These are phyloP conservation scores for Metarhizium robertsii DNA, from an alignment of 2,329 filamentous ascomycete species.

Conservation along the genomic window DNA sequence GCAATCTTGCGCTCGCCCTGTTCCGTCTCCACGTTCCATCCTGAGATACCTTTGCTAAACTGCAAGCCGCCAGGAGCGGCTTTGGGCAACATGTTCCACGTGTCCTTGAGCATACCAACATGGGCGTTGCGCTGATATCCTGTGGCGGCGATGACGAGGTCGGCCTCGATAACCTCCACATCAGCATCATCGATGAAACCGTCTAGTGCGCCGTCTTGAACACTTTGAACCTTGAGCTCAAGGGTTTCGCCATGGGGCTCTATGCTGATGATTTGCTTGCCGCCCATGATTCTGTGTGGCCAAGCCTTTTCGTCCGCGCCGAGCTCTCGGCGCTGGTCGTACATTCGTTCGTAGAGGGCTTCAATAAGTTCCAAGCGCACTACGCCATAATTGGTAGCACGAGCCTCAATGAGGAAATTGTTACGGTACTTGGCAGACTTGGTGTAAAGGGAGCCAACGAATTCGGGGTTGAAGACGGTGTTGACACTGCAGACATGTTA, in stretches of 20 bases:
- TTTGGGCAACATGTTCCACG: constrained; percentile 57
- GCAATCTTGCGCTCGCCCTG: constrained; percentile 42
- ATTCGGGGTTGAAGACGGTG: constrained; percentile 87
- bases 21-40: constrained; percentile 31
- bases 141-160: constrained; percentile 77
- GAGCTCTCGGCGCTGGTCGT: constrained; percentile 69
- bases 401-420: constrained; percentile 55
- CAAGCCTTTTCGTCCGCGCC: constrained; percentile 61
- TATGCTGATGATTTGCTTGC: constrained; percentile 57
- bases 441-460: constrained; percentile 67
- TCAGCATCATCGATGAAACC: constrained; percentile 25
- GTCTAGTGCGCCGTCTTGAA: constrained; percentile 30
- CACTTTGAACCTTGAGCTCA: constrained; percentile 47
- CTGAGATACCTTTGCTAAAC: constrained; percentile 25
- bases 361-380: constrained; percentile 88
- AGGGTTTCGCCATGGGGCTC: constrained; percentile 43
- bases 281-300: constrained; percentile 71
- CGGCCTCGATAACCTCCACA: constrained; percentile 61
- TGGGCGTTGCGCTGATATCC: constrained; percentile 77
- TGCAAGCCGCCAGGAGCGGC: constrained; percentile 18
- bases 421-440: constrained; percentile 55
- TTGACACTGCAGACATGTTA: constrained; percentile 56
- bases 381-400: constrained; percentile 88
- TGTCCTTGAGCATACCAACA: constrained; percentile 61
- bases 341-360: constrained; percentile 77